Evolutionary conservation across 257 asterid genomes (phyloP).

Genomic region (Osmanthus fragrans): DNA sequence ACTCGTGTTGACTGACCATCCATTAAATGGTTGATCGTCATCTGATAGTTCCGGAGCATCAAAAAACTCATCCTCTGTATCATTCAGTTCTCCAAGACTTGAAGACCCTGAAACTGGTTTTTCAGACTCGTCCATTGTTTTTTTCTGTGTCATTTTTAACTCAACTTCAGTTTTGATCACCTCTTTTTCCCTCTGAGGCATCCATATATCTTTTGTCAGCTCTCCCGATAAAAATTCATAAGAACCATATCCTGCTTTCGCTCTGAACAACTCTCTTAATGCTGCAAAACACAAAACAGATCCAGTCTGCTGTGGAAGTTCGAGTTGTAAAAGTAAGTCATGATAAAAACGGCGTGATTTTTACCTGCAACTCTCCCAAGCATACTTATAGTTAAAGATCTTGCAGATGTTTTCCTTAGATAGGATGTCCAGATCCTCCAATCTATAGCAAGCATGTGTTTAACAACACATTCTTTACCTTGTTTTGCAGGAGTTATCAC

Average conservation of each 20-base stretch:
- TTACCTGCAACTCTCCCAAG: constrained; percentile 82
- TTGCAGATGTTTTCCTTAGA: constrained; percentile 52
- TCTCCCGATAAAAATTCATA: constrained; percentile 42
- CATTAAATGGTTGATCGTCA: constrained; percentile 52
- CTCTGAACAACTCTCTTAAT: constrained; percentile 65
- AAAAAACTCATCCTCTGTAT: constrained; percentile 72
- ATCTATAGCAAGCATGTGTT: constrained; percentile 84
- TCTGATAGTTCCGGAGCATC: constrained; percentile 71
- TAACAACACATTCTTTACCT: constrained; percentile 66
- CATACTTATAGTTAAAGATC: constrained; percentile 74
- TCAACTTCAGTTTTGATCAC: constrained; percentile 44
- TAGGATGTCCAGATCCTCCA: constrained; percentile 85
- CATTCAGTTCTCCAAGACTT: constrained; percentile 57
- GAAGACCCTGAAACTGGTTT: constrained; percentile 31
- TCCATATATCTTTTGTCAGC: constrained; percentile 39
- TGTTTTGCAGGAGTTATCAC: constrained; percentile 70
- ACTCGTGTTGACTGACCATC: constrained; percentile 38
- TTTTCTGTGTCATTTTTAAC: constrained; percentile 26
- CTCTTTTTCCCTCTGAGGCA: constrained; percentile 43
- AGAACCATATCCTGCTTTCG: constrained; percentile 52
- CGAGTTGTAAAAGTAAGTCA: not conserved
- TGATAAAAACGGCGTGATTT: not conserved
- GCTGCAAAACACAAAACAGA: constrained; percentile 49
- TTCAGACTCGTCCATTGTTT: constrained; percentile 30
- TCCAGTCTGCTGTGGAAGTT: constrained; percentile 4